Conservation (phyloP, 192 early-diverging fungal species). For the Dimargaris verticillata region DNA sequence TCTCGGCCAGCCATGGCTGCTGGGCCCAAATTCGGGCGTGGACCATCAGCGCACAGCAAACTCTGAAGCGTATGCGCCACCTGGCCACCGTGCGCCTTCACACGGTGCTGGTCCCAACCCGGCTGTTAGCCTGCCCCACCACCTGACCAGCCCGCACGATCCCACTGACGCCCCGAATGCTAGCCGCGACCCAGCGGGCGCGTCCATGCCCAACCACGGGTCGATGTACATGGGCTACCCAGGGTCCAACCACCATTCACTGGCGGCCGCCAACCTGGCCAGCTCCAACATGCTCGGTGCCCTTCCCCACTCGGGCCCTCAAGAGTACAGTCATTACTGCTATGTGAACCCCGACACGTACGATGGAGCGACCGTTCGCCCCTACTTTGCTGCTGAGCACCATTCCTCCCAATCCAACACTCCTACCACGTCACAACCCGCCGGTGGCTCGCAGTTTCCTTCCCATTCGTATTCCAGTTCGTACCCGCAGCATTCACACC, state of each 20-base stretch:
- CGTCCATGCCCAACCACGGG: too few relatives aligned
- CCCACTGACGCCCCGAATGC: background rate
- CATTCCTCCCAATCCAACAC: background rate
- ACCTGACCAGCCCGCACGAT: background rate
- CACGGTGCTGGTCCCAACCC: background rate
- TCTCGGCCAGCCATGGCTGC: constrained; percentile 3
- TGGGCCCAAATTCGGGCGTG: background rate
- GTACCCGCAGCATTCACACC: background rate
- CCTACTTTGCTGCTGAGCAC: too few relatives aligned
- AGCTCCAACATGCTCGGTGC: background rate
- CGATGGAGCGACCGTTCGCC: background rate
- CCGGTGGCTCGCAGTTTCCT: background rate
- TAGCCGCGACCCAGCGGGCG: background rate
- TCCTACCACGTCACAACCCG: background rate
- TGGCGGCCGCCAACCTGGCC: background rate
- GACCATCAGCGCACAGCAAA: background rate
- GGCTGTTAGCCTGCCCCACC: background rate
- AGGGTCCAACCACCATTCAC: background rate
- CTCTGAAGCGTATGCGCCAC: background rate
- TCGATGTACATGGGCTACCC: constrained; percentile 7
- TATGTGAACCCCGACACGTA: constrained; percentile 5
- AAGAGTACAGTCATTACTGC: constrained; percentile 9
- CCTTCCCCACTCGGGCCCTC: background rate
- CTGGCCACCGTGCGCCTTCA: background rate
- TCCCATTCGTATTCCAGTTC: background rate